Base-by-base conservation (phyloP, 1,284 basidiomycete species). In the Leccinum pachyderme region DNA sequence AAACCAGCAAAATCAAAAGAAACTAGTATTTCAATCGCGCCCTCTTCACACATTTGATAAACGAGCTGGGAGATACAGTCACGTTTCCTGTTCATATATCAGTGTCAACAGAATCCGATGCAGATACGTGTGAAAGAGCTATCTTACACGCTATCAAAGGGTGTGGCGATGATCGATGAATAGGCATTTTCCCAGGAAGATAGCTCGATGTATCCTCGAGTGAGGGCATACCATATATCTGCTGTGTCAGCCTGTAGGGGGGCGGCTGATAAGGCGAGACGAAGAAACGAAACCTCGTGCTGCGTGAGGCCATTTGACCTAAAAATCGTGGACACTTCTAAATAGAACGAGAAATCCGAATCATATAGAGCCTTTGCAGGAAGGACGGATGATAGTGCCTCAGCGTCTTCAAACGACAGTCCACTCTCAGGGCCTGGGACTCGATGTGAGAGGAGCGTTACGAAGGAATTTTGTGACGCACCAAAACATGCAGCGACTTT, bases 31-130 rank as follows among this genome's bases (percentile, higher is more conserved):
- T 89, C 86, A 24, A 95, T 83, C 53, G 91, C 84, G 62, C 89
- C 83, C 50, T 89, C 84, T 71, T 98, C 94, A 71, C 96, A 98
- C 91, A 99, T 98, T 61, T 84, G 84, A 62, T 94, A 89, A 55
- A 94, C 86, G 50, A 98, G 77, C 54, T 89, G 86, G 49, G 85
- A 83, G 29, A 92, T 81, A 64, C 84, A 88, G 59, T 95, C 91
- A 43, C 83, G 81, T 75, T 87, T 89, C 66, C 93, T 95, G 70
- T 49, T 45, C 29, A 61, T 46, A 63, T 59, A 27, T 29, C 24
- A 51, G 22, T 41, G 32, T 65, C 31, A 59, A 49, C 31, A 51
- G 55, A 52, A 48, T 47, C 12, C n/a, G 0, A 29, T 46, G 39
- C 31, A 53, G 35, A 58, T 56, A 52, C 4, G 39, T 35, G 49